These are phyloP conservation scores for Acanthamoeba castellanii DNA, from an alignment of 208 protist genomes.

Conservation along the genomic window DNA sequence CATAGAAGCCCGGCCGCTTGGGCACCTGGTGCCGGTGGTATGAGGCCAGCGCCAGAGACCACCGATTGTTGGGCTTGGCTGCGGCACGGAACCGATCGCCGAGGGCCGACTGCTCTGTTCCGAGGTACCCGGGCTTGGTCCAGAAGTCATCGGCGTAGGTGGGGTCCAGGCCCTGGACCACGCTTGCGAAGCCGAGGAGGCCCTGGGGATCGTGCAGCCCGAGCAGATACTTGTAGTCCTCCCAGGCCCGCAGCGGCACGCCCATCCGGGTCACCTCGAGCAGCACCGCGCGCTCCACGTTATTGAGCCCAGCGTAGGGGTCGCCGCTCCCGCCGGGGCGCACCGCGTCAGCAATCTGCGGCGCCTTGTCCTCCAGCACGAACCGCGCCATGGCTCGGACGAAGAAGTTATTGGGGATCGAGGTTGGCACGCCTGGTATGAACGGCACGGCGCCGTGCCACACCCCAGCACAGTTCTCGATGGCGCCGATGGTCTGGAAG, in stretches of 20 bases:
- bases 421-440: conserved; percentile 19
- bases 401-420: conserved; percentile 56
- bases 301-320: not conserved
- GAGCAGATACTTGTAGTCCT: not conserved
- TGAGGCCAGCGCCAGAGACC: not conserved
- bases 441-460: conserved; percentile 33
- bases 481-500: conserved; percentile 52
- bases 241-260: not conserved
- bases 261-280: not conserved
- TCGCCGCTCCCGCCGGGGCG: not conserved
- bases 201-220: not conserved
- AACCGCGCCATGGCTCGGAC: conserved; percentile 31
- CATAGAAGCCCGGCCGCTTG: conserved; percentile 9
- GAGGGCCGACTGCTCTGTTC: not conserved
- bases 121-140: conserved; percentile 25
- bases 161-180: not conserved
- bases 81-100: conserved; percentile 15
- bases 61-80: conserved; percentile 13
- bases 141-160: conserved; percentile 49
- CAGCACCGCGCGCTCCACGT: conserved; percentile 32
- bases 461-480: conserved; percentile 33
- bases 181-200: conserved; percentile 1
- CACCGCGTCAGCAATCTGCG: conserved; percentile 17
- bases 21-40: conserved; percentile 42
- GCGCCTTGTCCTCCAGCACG: conserved; percentile 34